Conservation (phyloP, 108 stramenopile genomes). For the Seminavis robusta region DNA sequence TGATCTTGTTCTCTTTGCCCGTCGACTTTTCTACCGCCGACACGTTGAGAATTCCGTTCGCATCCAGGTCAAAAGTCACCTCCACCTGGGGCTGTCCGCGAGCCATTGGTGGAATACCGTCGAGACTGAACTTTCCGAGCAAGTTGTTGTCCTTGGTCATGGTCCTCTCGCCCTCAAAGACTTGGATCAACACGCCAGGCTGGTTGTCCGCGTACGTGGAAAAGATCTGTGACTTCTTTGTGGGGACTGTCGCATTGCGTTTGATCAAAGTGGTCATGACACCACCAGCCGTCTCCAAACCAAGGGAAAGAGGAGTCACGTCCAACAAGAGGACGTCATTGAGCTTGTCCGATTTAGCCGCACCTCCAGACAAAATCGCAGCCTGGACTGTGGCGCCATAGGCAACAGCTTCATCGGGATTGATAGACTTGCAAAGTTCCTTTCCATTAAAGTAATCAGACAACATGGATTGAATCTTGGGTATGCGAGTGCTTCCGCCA, state of each 20-base stretch:
- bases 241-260: conserved; percentile 91
- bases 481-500: conserved; percentile 92
- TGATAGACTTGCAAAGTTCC: conserved; percentile 89
- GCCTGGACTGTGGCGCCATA: conserved; percentile 94
- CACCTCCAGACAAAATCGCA: conserved; percentile 79
- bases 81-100: conserved; percentile 94
- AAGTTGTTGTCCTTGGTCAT: conserved; percentile 90
- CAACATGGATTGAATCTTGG: conserved; percentile 83
- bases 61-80: conserved; percentile 90
- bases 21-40: conserved; percentile 89
- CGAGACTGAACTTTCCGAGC: conserved; percentile 90
- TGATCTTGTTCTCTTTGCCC: conserved; percentile 89
- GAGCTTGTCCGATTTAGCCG: conserved; percentile 62
- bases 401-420: conserved; percentile 89
- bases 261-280: conserved; percentile 95
- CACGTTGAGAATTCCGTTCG: conserved; percentile 94
- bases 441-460: conserved; percentile 93
- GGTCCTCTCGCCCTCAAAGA: conserved; percentile 95
- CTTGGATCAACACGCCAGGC: conserved; percentile 87
- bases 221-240: conserved; percentile 92
- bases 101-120: conserved; percentile 91
- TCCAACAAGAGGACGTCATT: conserved; percentile 70
- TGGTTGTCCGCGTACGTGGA: conserved; percentile 96
- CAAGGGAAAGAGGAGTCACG: conserved; percentile 83
- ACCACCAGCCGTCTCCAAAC: conserved; percentile 94